Percentiles rank a stretch among this genome's conserved stretches.
phyloP scores from a whole-genome alignment of 306 rosid species.

The Sophora flavescens region DNA sequence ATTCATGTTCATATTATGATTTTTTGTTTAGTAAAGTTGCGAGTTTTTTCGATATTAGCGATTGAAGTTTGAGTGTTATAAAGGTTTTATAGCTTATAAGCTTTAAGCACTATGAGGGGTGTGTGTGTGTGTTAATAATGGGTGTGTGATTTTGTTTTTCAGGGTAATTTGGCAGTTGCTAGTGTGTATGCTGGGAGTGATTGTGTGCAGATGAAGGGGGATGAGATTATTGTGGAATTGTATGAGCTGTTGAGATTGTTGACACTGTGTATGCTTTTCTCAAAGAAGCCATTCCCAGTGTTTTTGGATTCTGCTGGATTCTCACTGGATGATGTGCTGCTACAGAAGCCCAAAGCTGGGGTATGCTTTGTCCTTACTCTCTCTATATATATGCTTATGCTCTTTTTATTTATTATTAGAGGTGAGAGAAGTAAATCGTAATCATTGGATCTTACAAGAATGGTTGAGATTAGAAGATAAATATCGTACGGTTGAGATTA shows the following conservation, averaged over 20 bases:
- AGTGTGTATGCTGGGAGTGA: constrained; percentile 88
- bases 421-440: too few relatives aligned
- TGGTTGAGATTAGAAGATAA: too few relatives aligned
- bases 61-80: background rate
- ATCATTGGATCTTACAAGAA: too few relatives aligned
- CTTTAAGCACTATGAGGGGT: background rate
- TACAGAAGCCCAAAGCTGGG: constrained; percentile 97
- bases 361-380: constrained; percentile 53
- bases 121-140: constrained; percentile 7
- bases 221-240: constrained; percentile 74
- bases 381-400: background rate
- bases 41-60: background rate
- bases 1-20: background rate
- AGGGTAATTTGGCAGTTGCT: constrained; percentile 92
- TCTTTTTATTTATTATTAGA: background rate
- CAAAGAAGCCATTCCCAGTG: constrained; percentile 92
- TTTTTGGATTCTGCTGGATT: constrained; percentile 92
- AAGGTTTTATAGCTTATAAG: background rate
- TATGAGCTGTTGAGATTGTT: constrained; percentile 72
- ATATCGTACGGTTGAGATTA: too few relatives aligned
- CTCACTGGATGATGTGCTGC: constrained; percentile 75
- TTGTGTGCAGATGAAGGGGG: constrained; percentile 76
- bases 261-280: constrained; percentile 80
- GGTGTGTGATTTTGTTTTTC: constrained; percentile 36
- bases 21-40: background rate